These are phyloP conservation scores for Bipolaris oryzae DNA, from an alignment of 2,329 filamentous ascomycete species.

Conservation along the genomic window DNA sequence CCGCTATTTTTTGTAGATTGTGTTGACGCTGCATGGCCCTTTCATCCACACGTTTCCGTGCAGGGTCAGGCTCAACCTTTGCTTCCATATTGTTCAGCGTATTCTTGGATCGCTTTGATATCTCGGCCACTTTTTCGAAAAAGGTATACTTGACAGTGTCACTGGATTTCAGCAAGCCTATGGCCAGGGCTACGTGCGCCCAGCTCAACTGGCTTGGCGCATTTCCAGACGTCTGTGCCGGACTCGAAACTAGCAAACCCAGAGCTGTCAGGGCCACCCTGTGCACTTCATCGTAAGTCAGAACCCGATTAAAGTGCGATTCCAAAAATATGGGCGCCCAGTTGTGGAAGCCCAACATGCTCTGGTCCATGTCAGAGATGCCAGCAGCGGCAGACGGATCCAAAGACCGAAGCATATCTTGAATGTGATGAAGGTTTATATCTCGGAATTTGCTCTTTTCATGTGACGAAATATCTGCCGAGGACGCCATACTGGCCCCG, in stretches of 20 bases:
- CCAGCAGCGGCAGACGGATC: slow-evolving; percentile 41
- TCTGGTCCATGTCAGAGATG: slow-evolving; percentile 33
- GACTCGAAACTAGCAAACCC: slow-evolving; percentile 48
- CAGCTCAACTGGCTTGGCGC: slow-evolving; percentile 41
- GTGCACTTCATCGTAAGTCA: slow-evolving; percentile 66
- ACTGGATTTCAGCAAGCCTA: slow-evolving; percentile 52
- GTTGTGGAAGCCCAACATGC: slow-evolving; percentile 20
- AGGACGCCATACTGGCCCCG: slow-evolving; percentile 8
- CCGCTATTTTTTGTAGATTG: slow-evolving; percentile 54
- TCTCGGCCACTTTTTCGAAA: slow-evolving; percentile 21
- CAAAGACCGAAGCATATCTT: slow-evolving; percentile 63
- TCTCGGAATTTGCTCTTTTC: slow-evolving; percentile 44
- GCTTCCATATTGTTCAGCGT: slow-evolving; percentile 6
- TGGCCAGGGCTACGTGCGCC: slow-evolving; percentile 50
- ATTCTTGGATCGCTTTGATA: slow-evolving; percentile 14
- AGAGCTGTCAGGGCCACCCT: slow-evolving; percentile 62
- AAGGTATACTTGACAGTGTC: slow-evolving; percentile 56
- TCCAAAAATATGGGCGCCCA: slow-evolving; percentile 36
- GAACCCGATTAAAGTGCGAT: slow-evolving; percentile 54
- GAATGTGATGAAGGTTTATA: slow-evolving; percentile 70
- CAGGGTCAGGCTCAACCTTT: slow-evolving; percentile 6
- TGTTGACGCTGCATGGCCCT: slow-evolving; percentile 53
- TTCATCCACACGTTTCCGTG: slow-evolving; percentile 19
- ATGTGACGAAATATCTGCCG: slow-evolving; percentile 15
- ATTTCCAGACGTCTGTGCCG: slow-evolving; percentile 10